phyloP scores from a whole-genome alignment of 495 filamentous ascomycete genomes.

The Aspergillus bridgeri region DNA sequence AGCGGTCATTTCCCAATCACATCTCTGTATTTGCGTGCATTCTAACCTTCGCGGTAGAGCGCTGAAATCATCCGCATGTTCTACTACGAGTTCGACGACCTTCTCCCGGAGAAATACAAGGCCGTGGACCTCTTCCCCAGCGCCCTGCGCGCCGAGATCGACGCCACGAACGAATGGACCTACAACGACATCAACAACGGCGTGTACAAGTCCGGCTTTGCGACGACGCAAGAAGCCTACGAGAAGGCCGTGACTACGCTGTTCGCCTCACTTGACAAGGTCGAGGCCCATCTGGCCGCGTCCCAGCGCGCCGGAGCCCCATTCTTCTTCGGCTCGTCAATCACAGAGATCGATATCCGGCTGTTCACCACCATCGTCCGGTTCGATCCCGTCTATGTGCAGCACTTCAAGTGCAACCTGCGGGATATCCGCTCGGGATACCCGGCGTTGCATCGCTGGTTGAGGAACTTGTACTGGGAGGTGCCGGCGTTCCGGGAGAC shows the following conservation, averaged over 20 bases:
- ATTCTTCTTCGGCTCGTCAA: conserved; percentile 62
- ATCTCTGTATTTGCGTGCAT: background rate
- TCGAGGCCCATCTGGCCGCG: conserved; percentile 60
- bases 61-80: conserved; percentile 67
- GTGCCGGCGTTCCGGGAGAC: conserved; percentile 58
- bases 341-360: conserved; percentile 82
- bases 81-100: conserved; percentile 69
- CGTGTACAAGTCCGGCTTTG: conserved; percentile 75
- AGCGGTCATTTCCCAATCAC: too few species aligned
- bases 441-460: conserved; percentile 64
- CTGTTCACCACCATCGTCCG: conserved; percentile 80
- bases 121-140: conserved; percentile 63
- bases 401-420: conserved; percentile 93
- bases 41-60: conserved; percentile 25
- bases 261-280: conserved; percentile 67
- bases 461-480: conserved; percentile 68
- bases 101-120: conserved; percentile 55
- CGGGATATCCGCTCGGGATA: conserved; percentile 77
- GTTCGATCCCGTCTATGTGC: conserved; percentile 86
- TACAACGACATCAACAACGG: conserved; percentile 86
- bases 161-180: conserved; percentile 75
- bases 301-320: conserved; percentile 32
- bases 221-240: conserved; percentile 75
- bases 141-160: conserved; percentile 59
- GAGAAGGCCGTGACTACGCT: conserved; percentile 61